Conservation (phyloP, 257 asterid species). For the Nicotiana attenuata region DNA sequence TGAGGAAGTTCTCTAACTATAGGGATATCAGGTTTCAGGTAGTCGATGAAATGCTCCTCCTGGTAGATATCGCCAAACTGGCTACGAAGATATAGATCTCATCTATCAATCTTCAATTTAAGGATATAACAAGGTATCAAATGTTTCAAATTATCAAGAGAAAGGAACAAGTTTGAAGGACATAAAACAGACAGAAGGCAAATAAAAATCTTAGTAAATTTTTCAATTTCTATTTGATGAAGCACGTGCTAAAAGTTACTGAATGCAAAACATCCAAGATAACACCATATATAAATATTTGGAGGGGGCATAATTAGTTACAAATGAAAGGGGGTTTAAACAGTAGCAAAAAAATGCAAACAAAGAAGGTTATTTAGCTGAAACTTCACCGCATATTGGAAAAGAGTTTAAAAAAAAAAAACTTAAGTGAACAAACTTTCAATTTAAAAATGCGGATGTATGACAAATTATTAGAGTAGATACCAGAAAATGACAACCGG, state of each 20-base stretch:
- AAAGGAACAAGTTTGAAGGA: neutral
- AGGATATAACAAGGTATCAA: constrained; percentile 3
- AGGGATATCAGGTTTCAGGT: constrained; percentile 75
- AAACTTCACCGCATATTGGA: neutral
- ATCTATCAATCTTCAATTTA: constrained; percentile 36
- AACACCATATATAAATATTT: neutral
- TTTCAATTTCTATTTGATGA: neutral
- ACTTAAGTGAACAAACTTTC: neutral
- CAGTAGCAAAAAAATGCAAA: neutral
- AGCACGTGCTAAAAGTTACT: neutral
- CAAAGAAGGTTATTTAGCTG: neutral
- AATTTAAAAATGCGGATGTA: neutral
- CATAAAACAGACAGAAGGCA: neutral
- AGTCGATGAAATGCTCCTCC: constrained; percentile 87
- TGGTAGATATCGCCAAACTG: constrained; percentile 98
- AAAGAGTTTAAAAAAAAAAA: neutral
- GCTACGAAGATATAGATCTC: constrained; percentile 62
- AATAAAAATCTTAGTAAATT: neutral
- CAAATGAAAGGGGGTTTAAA: neutral
- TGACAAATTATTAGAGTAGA: neutral
- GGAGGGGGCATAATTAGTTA: neutral
- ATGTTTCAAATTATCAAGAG: neutral
- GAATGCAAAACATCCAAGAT: neutral
- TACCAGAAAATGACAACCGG: neutral
- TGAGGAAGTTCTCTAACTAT: constrained; percentile 81